Evolutionary conservation across 192 early-diverging fungal species (phyloP).

Genomic region (Dissophora globulifera): DNA sequence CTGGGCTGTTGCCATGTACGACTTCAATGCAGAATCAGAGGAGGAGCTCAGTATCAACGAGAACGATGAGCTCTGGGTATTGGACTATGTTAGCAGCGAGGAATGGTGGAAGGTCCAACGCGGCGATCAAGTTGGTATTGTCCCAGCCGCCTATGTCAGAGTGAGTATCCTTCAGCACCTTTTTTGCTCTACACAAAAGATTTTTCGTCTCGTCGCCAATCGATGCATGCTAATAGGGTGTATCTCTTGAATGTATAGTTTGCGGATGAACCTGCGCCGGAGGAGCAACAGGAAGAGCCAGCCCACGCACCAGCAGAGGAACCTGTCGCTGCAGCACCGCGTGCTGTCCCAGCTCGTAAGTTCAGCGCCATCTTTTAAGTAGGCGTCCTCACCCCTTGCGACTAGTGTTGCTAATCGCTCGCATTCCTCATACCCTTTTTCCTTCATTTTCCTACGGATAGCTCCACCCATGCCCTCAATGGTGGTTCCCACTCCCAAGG

Average conservation of each 20-base stretch:
- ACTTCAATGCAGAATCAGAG: conserved; percentile 82
- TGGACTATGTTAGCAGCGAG: conserved; percentile 81
- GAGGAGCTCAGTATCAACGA: conserved; percentile 91
- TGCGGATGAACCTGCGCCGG: conserved; percentile 30
- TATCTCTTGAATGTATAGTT: conserved; percentile 4
- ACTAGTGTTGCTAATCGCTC: too few species aligned
- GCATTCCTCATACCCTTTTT: too few species aligned
- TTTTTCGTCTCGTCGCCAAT: too few species aligned
- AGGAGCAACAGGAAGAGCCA: conserved; percentile 18
- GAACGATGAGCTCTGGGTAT: conserved; percentile 84
- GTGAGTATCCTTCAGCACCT: conserved; percentile 15
- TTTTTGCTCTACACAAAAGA: background rate
- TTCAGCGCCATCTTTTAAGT: background rate
- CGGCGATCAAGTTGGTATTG: conserved; percentile 76
- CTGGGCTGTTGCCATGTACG: conserved; percentile 71
- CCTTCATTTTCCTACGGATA: background rate
- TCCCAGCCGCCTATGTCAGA: conserved; percentile 86
- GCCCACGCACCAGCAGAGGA: conserved; percentile 16
- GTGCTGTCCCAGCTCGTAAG: conserved; percentile 44
- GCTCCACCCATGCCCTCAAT: conserved; percentile 16
- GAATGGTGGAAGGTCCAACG: conserved; percentile 92
- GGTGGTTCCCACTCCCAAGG: conserved; percentile 17
- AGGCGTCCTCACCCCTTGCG: too few species aligned
- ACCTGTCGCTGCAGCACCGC: conserved; percentile 8
- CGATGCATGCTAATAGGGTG: background rate